Evolutionary conservation across 164 flowering plant species (phyloP), one percentile per base, ranked within the genome.

Genomic region (Warburgia ugandensis): DNA sequence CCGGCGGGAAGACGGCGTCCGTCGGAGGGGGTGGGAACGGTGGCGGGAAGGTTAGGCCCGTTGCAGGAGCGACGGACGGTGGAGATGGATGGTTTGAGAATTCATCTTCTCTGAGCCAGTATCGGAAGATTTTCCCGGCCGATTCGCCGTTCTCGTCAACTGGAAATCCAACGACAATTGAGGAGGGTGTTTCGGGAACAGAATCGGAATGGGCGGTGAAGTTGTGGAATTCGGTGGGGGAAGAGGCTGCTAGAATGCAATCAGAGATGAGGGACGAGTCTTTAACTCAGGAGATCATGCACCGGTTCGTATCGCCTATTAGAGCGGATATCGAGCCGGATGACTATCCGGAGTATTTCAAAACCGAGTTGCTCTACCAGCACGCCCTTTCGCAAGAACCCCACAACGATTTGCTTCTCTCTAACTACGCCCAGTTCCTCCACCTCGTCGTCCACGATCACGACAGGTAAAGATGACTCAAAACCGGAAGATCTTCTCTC

Each of bases 361-460:
- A 66, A 52, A 83, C 98, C 4, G 94, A 85, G 59, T 78, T 78
- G 19, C 26, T 69, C 1, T 92, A 87, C 56, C 95, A 73, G 66
- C 63, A 58, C 23, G 74, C 76, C 6, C 33, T 87, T 37, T 17
- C 68, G 16, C 74, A 58, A 8, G 96, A 87, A 10, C 94, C 96
- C 4, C 45, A 54, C 37, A 85, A 87, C 49, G 43, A 94, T 20
- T 80, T 87, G 10, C 68, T 92, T 6, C 84, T 92, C 4, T 68
- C 78, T 64, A 92, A 92, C 51, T 92, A 77, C 59, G 98, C 94
- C 4, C 90, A 87, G 58, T 92, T 92, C 64, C 92, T 92, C 61
- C 74, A 65, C 76, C 75, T 83, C 29, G 94, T 92, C 33, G 73
- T 73, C 33, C 86, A 64, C 22, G 90, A 87, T 46, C 77, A 77